A percentile compares a stretch with the other conserved stretches of the same genome.
phyloP scores from a whole-genome alignment of 1,284 basidiomycete species.

The Malassezia nana region DNA sequence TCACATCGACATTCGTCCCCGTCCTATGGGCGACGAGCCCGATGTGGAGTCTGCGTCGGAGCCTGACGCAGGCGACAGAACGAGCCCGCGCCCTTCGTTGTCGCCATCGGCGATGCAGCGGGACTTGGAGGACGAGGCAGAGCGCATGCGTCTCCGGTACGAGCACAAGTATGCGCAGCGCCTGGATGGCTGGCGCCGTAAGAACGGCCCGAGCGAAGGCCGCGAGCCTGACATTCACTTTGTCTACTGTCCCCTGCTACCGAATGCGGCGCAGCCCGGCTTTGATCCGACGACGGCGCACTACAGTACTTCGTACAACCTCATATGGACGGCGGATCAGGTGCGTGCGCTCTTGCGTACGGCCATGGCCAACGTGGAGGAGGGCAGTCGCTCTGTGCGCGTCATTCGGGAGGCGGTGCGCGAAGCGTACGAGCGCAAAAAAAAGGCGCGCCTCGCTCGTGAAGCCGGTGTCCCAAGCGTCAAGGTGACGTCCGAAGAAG shows the following conservation, averaged over 20 bases:
- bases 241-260: slow-evolving; percentile 40
- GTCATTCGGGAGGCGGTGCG: slow-evolving; percentile 16
- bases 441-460: slow-evolving; percentile 6
- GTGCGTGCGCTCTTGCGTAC: slow-evolving; percentile 30
- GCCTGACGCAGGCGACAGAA: background rate
- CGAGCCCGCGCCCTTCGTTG: background rate
- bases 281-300: slow-evolving; percentile 34
- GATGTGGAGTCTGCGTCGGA: background rate
- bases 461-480: background rate
- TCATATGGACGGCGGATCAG: slow-evolving; percentile 41
- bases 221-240: slow-evolving; percentile 20
- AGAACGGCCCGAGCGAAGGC: background rate
- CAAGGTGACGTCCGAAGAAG: background rate
- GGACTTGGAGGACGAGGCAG: background rate
- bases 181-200: slow-evolving; percentile 18
- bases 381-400: slow-evolving; percentile 10
- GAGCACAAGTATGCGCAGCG: slow-evolving; percentile 24
- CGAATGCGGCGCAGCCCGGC: slow-evolving; percentile 24
- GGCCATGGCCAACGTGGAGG: slow-evolving; percentile 27
- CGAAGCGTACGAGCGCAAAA: slow-evolving; percentile 13
- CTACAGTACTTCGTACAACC: slow-evolving; percentile 43
- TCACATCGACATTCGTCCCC: slow-evolving; percentile 17
- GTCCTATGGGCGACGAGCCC: background rate
- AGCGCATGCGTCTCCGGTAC: slow-evolving; percentile 16
- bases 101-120: background rate